These are phyloP conservation scores for Coniophora puteana DNA, from an alignment of 1,284 basidiomycete genomes.

Conservation along the genomic window DNA sequence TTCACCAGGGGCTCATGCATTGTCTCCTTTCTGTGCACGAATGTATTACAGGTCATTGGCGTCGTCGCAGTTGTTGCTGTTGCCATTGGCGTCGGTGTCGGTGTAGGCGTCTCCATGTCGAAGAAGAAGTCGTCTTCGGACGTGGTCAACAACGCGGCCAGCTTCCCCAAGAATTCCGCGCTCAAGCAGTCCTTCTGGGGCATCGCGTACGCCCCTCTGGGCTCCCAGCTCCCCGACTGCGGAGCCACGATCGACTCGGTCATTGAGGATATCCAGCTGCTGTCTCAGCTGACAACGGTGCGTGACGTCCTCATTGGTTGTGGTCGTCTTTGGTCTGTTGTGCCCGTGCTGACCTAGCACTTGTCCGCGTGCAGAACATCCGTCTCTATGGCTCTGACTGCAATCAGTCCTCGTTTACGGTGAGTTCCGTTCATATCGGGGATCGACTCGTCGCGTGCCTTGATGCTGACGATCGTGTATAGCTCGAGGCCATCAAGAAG, in stretches of 20 bases:
- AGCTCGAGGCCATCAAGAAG: slow-evolving; percentile 79
- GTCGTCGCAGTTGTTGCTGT: slow-evolving; percentile 20
- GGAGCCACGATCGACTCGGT: slow-evolving; percentile 38
- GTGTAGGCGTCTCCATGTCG: slow-evolving; percentile 28
- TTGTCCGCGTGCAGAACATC: slow-evolving; percentile 31
- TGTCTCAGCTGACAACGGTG: slow-evolving; percentile 55
- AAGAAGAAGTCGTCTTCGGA: slow-evolving; percentile 20
- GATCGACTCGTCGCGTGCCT: slow-evolving; percentile 13
- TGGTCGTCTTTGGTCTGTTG: slow-evolving; percentile 2
- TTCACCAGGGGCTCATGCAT: neutral
- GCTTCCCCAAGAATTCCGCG: slow-evolving; percentile 57
- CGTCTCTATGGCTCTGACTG: slow-evolving; percentile 60
- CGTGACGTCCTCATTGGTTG: no score
- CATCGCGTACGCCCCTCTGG: slow-evolving; percentile 70
- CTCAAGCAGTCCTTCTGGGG: slow-evolving; percentile 68
- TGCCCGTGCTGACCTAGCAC: neutral
- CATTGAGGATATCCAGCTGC: slow-evolving; percentile 50
- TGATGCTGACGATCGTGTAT: slow-evolving; percentile 6
- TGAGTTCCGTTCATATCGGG: slow-evolving; percentile 22
- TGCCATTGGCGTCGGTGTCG: slow-evolving; percentile 27
- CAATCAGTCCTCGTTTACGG: slow-evolving; percentile 53
- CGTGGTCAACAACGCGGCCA: slow-evolving; percentile 49
- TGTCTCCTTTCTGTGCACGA: neutral
- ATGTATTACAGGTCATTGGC: slow-evolving; percentile 29
- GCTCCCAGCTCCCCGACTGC: slow-evolving; percentile 48